Percentiles rank a stretch among this genome's conserved stretches.
Conservation (phyloP, 2,329 filamentous ascomycete species). For the Sodiomyces alkalinus region DNA sequence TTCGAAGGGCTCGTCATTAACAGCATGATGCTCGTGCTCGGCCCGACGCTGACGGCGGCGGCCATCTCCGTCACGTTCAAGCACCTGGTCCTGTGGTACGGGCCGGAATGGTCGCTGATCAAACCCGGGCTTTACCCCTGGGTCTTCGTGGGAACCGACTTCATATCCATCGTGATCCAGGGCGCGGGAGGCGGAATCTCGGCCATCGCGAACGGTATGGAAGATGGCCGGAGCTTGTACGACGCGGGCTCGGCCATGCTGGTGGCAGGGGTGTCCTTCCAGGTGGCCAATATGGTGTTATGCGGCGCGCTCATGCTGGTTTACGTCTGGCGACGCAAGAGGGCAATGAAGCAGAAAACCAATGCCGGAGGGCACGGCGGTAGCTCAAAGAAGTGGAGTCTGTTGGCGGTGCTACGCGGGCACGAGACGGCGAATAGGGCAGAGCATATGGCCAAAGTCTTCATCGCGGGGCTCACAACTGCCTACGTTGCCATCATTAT, state of each 20-base stretch:
- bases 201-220: conserved; percentile 1
- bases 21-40: conserved; percentile 15
- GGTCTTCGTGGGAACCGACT: conserved; percentile 33
- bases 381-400: not conserved
- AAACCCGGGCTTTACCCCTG: conserved; percentile 27
- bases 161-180: conserved; percentile 19
- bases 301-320: conserved; percentile 8
- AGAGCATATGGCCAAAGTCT: conserved; percentile 1
- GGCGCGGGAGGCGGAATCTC: conserved; percentile 8
- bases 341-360: not conserved
- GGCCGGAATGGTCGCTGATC: conserved; percentile 22
- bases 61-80: conserved; percentile 30
- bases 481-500: conserved; percentile 6
- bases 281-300: conserved; percentile 13
- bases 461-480: conserved; percentile 3
- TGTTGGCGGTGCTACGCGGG: not conserved
- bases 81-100: conserved; percentile 27
- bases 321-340: conserved; percentile 2
- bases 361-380: too few species aligned
- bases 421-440: not conserved
- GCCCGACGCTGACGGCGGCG: conserved; percentile 26
- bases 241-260: conserved; percentile 9
- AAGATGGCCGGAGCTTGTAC: conserved; percentile 1
- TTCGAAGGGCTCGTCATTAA: conserved; percentile 22
- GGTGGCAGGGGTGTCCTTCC: conserved; percentile 12